Percentiles rank a stretch among this genome's conserved stretches.
phyloP scores from a whole-genome alignment of 2,329 filamentous ascomycete species.

The Hortaea sp. region DNA sequence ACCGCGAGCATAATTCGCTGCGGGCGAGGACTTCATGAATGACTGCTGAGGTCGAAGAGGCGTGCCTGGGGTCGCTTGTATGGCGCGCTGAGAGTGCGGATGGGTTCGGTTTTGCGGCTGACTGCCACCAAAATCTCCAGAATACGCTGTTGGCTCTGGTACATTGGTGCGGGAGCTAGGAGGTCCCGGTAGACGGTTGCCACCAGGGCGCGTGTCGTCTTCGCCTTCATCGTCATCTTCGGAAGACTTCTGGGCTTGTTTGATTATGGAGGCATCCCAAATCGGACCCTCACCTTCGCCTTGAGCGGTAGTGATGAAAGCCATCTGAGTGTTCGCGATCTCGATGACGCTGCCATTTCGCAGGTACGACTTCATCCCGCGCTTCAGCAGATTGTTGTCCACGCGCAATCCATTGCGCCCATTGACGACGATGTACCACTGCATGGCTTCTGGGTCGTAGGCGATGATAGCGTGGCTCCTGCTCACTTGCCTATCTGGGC shows the following conservation, averaged over 20 bases:
- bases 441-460: constrained; percentile 37
- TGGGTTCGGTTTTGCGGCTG: constrained; percentile 22
- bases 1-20: constrained; percentile 37
- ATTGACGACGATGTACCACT: constrained; percentile 78
- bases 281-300: constrained; percentile 61
- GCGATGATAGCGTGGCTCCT: constrained; percentile 40
- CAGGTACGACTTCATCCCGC: constrained; percentile 55
- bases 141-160: constrained; percentile 6
- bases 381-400: constrained; percentile 61
- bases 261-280: constrained; percentile 33
- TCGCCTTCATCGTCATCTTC: constrained; percentile 31
- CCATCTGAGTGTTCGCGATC: constrained; percentile 91
- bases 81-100: constrained; percentile 26
- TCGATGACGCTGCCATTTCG: constrained; percentile 85
- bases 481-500: constrained; percentile 41
- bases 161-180: constrained; percentile 20
- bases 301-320: constrained; percentile 85
- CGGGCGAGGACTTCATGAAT: constrained; percentile 36
- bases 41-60: constrained; percentile 23
- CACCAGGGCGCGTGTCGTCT: constrained; percentile 14
- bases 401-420: constrained; percentile 86
- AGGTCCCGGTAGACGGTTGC: constrained; percentile 9
- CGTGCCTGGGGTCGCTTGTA: constrained; percentile 26
- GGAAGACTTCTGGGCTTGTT: constrained; percentile 31
- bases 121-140: constrained; percentile 11